phyloP scores from a whole-genome alignment of 345 rosid species.

The Camelina neglecta region DNA sequence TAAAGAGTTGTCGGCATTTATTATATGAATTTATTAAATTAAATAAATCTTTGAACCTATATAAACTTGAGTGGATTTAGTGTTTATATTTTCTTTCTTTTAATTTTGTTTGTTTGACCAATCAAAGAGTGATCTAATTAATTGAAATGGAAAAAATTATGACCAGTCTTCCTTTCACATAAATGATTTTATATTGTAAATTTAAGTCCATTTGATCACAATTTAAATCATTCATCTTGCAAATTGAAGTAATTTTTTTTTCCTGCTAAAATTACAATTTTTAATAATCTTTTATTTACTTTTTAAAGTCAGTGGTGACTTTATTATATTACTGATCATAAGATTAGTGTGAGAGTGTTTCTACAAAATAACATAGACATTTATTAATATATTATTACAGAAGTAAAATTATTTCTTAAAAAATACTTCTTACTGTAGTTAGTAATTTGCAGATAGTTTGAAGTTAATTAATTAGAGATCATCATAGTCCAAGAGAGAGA shows the following conservation, averaged over 20 bases:
- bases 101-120: conserved; percentile 17
- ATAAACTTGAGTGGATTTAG: conserved; percentile 26
- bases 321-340: background rate
- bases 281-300: background rate
- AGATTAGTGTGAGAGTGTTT: conserved; percentile 13
- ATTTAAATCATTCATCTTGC: background rate
- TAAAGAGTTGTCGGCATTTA: conserved; percentile 13
- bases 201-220: background rate
- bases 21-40: background rate
- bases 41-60: background rate
- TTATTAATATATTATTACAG: background rate
- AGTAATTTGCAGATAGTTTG: background rate
- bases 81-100: background rate
- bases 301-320: background rate
- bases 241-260: conserved; percentile 9
- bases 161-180: conserved; percentile 6
- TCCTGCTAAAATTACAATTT: conserved; percentile 19
- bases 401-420: conserved; percentile 9
- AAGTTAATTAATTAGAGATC: background rate
- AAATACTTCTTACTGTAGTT: background rate
- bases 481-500: conserved; percentile 32
- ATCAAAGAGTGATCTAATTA: conserved; percentile 1
- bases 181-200: background rate
- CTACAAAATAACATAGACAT: conserved; percentile 8
- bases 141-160: background rate